Evolutionary conservation across 495 filamentous ascomycete genomes (phyloP).

Genomic region (Neurospora sp.): DNA sequence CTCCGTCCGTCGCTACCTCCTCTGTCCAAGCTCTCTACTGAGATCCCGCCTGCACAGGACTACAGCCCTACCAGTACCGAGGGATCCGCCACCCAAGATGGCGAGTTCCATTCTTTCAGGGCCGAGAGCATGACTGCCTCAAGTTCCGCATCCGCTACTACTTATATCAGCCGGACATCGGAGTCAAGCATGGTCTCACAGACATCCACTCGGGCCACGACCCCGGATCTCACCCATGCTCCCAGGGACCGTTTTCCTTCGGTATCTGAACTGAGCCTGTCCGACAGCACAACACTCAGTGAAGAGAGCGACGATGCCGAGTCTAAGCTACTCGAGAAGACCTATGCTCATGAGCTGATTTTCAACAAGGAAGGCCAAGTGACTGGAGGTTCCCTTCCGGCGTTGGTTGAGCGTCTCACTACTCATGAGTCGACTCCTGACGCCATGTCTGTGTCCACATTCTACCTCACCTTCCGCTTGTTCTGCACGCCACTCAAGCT

Average conservation of each 20-base stretch:
- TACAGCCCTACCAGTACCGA: slow-evolving; percentile 34
- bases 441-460: slow-evolving; percentile 83
- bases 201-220: slow-evolving; percentile 82
- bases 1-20: slow-evolving; percentile 32
- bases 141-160: slow-evolving; percentile 53
- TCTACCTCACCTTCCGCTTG: slow-evolving; percentile 94
- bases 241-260: slow-evolving; percentile 36
- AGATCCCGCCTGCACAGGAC: slow-evolving; percentile 29
- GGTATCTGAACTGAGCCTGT: slow-evolving; percentile 46
- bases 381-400: slow-evolving; percentile 83
- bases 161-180: slow-evolving; percentile 70
- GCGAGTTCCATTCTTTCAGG: slow-evolving; percentile 39
- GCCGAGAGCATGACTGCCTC: slow-evolving; percentile 41
- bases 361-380: slow-evolving; percentile 92
- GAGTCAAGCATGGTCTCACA: slow-evolving; percentile 72
- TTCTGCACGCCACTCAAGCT: slow-evolving; percentile 79
- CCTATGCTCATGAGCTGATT: slow-evolving; percentile 80
- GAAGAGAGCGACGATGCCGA: slow-evolving; percentile 73
- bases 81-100: slow-evolving; percentile 29
- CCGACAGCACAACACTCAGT: slow-evolving; percentile 49
- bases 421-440: slow-evolving; percentile 90
- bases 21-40: slow-evolving; percentile 40
- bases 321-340: slow-evolving; percentile 71
- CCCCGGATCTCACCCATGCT: slow-evolving; percentile 53
- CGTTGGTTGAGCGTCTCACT: slow-evolving; percentile 87